phyloP scores from a whole-genome alignment of 306 rosid genomes.

The Cajanus cajan region DNA sequence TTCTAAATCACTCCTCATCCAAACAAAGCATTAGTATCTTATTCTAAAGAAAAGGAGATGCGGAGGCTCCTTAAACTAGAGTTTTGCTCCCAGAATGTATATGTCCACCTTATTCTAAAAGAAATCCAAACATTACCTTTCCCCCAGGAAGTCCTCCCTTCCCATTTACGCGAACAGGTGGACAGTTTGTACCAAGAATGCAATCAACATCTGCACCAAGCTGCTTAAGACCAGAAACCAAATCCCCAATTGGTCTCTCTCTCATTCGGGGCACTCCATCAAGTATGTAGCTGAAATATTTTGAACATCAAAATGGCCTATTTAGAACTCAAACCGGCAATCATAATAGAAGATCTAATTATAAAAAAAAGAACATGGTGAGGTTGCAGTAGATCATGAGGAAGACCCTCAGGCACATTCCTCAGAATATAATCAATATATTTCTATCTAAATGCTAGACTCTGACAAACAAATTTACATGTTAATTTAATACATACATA shows the following conservation, averaged over 20 bases:
- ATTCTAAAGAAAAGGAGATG: background rate
- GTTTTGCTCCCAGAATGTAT: background rate
- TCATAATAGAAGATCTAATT: background rate
- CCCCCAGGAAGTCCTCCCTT: constrained; percentile 99
- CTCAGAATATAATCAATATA: background rate
- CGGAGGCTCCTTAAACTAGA: background rate
- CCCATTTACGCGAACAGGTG: constrained; percentile 90
- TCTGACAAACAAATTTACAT: background rate
- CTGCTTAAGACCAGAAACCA: constrained; percentile 93
- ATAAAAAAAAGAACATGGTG: constrained; percentile 1
- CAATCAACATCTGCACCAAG: constrained; percentile 96
- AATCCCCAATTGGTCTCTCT: constrained; percentile 97
- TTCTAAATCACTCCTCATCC: background rate
- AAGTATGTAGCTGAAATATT: constrained; percentile 74
- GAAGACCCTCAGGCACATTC: background rate
- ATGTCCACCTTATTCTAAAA: background rate
- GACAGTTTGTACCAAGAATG: constrained; percentile 91
- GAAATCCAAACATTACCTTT: constrained; percentile 56
- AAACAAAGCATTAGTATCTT: background rate
- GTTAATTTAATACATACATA: background rate
- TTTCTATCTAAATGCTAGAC: background rate
- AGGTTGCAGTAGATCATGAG: background rate
- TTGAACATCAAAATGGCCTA: constrained; percentile 8
- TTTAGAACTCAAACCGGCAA: constrained; percentile 10
- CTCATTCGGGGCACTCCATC: constrained; percentile 99